These are phyloP conservation scores for Nepenthes gracilis DNA, from an alignment of 148 eudicot species.

Conservation along the genomic window DNA sequence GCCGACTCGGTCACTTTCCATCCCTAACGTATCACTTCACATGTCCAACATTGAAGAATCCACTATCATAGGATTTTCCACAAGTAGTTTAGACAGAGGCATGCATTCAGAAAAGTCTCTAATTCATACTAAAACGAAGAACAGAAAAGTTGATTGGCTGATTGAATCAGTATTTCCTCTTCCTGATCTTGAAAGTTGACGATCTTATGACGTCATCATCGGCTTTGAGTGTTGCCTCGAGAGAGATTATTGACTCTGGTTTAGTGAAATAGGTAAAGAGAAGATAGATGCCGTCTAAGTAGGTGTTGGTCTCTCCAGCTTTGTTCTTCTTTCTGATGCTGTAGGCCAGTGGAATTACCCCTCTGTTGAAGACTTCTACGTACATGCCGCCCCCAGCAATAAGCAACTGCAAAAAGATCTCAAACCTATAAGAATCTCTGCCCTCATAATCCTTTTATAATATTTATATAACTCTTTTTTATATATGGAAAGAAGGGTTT, in stretches of 20 bases:
- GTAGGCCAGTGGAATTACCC: constrained; percentile 84
- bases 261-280: constrained; percentile 91
- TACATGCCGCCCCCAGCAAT: constrained; percentile 81
- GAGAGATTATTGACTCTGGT: constrained; percentile 60
- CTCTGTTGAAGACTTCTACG: constrained; percentile 79
- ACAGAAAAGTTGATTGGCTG: too few species aligned
- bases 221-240: constrained; percentile 28
- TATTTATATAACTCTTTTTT: too few species aligned
- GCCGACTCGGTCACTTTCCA: too few species aligned
- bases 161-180: constrained; percentile 44
- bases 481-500: too few species aligned
- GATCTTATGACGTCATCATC: constrained; percentile 83
- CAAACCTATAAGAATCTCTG: not conserved
- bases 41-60: too few species aligned
- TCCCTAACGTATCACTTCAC: too few species aligned
- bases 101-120: too few species aligned
- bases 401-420: constrained; percentile 46
- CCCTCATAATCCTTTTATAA: too few species aligned
- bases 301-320: constrained; percentile 81
- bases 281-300: constrained; percentile 83
- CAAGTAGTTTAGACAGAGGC: too few species aligned
- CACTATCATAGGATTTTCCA: too few species aligned
- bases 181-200: constrained; percentile 59
- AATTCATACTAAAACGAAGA: too few species aligned
- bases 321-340: constrained; percentile 78